phyloP scores from a whole-genome alignment of 2,329 filamentous ascomycete genomes.

The Rhynchosporium graminicola region DNA sequence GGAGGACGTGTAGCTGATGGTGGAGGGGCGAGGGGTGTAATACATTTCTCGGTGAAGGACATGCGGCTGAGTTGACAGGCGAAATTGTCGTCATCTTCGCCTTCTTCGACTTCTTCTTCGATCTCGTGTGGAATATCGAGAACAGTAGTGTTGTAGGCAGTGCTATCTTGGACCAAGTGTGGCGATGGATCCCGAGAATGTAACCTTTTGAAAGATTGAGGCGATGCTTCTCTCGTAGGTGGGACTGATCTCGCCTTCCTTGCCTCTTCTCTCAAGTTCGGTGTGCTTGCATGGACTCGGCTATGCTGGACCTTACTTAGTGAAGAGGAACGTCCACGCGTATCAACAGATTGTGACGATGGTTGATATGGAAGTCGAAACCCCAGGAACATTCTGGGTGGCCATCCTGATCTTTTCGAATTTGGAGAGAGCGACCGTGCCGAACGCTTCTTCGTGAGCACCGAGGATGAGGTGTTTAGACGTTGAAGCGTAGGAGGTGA shows the following conservation, averaged over 20 bases:
- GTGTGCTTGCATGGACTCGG: constrained; percentile 19
- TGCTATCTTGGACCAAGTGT: constrained; percentile 42
- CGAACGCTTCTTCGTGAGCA: constrained; percentile 36
- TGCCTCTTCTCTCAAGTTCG: constrained; percentile 20
- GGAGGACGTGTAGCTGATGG: constrained; percentile 23
- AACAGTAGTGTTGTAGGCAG: constrained; percentile 34
- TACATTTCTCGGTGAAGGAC: constrained; percentile 27
- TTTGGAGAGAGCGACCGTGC: constrained; percentile 37
- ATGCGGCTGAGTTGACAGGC: constrained; percentile 44
- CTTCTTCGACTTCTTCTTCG: constrained; percentile 51
- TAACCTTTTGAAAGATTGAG: constrained; percentile 23
- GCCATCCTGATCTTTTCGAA: constrained; percentile 35
- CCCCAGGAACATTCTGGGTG: constrained; percentile 37
- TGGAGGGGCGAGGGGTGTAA: constrained; percentile 37
- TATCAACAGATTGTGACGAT: constrained; percentile 14
- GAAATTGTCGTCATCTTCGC: constrained; percentile 64
- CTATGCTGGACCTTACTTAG: constrained; percentile 24
- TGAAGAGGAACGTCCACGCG: constrained; percentile 33
- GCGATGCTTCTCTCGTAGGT: constrained; percentile 30
- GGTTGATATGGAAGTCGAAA: constrained; percentile 26
- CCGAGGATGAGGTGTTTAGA: constrained; percentile 47
- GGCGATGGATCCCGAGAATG: constrained; percentile 48
- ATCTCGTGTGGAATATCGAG: constrained; percentile 50
- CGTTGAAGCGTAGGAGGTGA: constrained; percentile 49
- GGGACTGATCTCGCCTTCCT: constrained; percentile 25